Base-by-base conservation (phyloP, 306 rosid species). In the Vigna radiata region DNA sequence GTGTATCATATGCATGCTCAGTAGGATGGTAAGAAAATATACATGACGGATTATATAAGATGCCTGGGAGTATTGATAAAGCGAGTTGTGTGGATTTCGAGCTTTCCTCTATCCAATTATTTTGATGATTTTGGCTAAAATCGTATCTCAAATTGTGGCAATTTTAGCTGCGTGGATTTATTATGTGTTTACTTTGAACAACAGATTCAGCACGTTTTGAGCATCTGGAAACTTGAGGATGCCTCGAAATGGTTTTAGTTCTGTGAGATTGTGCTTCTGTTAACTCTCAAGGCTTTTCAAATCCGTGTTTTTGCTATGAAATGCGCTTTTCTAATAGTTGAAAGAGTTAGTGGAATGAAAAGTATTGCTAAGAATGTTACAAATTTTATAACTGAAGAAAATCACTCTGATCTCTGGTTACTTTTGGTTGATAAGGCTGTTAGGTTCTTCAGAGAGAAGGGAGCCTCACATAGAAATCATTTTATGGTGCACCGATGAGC, bases 401-500 rank as follows among this genome's bases (percentile, higher is more conserved):
- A 76, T 71, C 43, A 50, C 60, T 73, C 75, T 75, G 80, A 79
- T 79, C 53, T 54, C 79, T 59, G 54, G 68, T 75, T 82, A 25
- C 11, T 69, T 82, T 78, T 73, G 82, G 70, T 61, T 80, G 81
- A 63, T 52, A 67, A 44, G 80, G 84, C 29, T 89, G 73, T 59
- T 23, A 58, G 86, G 87, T 88, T 89, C 81, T 81, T 88, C 78
- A 64, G 68, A 70, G 80, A 82, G 90, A 58, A 80, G 87, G 83
- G 17, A 78, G 75, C 74, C 41, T 54, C 25, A 78, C 58, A 71
- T 31, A 84, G 68, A 87, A 84, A 63, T 71, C 43, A 17, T 5
- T 76, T 75, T 81, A 83, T 84, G 92, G 89, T 82, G 86, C 27
- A 87, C 96, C 89, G 78, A 95, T 92, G 97, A 90, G 96, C 83